Evolutionary conservation across 2,329 filamentous ascomycete genomes (phyloP).

Genomic region (Cadophora luteo-olivacea): DNA sequence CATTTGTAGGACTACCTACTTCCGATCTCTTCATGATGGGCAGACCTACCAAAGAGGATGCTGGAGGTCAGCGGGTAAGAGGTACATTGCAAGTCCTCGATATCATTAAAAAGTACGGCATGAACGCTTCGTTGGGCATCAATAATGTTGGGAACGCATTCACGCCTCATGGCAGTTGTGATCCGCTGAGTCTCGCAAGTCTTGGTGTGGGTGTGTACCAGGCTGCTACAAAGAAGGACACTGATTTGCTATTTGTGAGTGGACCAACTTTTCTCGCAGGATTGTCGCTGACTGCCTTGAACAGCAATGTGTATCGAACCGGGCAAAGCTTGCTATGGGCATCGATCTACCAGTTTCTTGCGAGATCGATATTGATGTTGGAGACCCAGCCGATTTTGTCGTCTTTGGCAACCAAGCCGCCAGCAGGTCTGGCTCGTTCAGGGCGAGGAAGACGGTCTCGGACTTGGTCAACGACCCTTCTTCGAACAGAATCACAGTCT

Average conservation of each 20-base stretch:
- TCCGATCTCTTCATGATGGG: constrained; percentile 78
- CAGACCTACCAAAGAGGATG: constrained; percentile 44
- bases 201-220: constrained; percentile 72
- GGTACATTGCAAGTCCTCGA: constrained; percentile 68
- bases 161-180: constrained; percentile 71
- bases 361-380: constrained; percentile 33
- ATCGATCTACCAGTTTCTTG: constrained; percentile 25
- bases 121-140: constrained; percentile 67
- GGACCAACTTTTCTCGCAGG: neutral
- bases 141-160: constrained; percentile 81
- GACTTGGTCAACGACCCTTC: constrained; percentile 43
- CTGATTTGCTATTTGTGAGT: constrained; percentile 62
- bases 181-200: constrained; percentile 68
- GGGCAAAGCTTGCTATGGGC: constrained; percentile 43
- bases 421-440: constrained; percentile 31
- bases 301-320: constrained; percentile 43
- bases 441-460: constrained; percentile 39
- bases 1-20: constrained; percentile 73
- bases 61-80: constrained; percentile 49
- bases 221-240: constrained; percentile 64
- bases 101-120: constrained; percentile 62
- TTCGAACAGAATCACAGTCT: constrained; percentile 38
- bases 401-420: constrained; percentile 35
- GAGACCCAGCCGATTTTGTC: constrained; percentile 41
- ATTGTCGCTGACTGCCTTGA: constrained; percentile 21